Evolutionary conservation across 768 basidiomycete genomes (phyloP).

Genomic region (Hericium rajendrae): DNA sequence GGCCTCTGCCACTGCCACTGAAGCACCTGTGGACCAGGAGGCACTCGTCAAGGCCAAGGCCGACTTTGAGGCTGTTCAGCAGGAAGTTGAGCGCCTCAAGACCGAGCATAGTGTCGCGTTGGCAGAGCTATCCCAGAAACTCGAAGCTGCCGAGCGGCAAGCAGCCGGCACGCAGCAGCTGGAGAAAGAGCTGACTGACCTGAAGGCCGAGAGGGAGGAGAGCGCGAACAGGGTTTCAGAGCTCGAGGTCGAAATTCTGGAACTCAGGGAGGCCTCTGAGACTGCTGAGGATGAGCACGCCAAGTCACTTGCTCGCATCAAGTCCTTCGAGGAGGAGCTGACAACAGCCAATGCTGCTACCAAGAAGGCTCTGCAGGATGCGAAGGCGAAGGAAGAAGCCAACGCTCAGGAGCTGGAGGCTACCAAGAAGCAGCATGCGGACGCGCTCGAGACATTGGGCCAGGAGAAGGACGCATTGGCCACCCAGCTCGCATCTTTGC

Average conservation of each 20-base stretch:
- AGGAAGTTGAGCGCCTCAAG: conserved; percentile 43
- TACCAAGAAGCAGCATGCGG: conserved; percentile 33
- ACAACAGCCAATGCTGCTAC: conserved; percentile 36
- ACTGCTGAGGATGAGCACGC: conserved; percentile 48
- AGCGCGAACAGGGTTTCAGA: conserved; percentile 64
- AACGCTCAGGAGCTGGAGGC: conserved; percentile 30
- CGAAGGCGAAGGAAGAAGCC: conserved; percentile 38
- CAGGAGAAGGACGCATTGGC: conserved; percentile 24
- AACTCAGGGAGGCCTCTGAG: conserved; percentile 65
- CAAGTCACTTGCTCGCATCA: conserved; percentile 34
- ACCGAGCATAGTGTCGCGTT: conserved; percentile 38
- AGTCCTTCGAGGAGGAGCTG: conserved; percentile 45
- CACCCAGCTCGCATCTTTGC: conserved; percentile 14
- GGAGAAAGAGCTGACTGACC: conserved; percentile 36
- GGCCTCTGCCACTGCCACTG: conserved; percentile 32
- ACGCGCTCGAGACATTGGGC: conserved; percentile 33
- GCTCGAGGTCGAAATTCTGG: conserved; percentile 72
- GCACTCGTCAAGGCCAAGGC: conserved; percentile 54
- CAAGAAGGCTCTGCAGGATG: conserved; percentile 38
- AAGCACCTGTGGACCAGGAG: conserved; percentile 53
- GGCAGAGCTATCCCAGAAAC: conserved; percentile 35
- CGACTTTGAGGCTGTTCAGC: conserved; percentile 45
- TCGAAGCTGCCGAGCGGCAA: conserved; percentile 38
- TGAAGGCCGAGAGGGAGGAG: conserved; percentile 64
- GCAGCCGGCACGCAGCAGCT: conserved; percentile 34